Conservation (phyloP, 1,284 basidiomycete species). For the Malassezia brasiliensis region DNA sequence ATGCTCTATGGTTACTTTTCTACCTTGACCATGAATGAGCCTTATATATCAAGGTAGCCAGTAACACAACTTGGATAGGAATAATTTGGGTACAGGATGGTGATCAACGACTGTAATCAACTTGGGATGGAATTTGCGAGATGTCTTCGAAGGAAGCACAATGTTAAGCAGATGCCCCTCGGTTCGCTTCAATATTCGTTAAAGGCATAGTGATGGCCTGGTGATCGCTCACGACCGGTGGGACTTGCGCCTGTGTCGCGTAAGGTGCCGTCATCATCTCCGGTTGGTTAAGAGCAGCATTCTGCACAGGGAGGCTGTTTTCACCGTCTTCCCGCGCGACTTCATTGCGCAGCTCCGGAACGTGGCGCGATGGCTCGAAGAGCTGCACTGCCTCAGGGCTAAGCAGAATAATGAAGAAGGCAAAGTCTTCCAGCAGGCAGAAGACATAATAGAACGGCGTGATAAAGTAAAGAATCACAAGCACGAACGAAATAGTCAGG, state of each 20-base stretch:
- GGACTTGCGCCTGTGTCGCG: neutral
- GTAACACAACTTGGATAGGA: too few species aligned
- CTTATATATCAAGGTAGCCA: too few species aligned
- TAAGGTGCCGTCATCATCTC: neutral
- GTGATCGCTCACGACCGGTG: neutral
- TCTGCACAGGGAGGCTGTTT: neutral
- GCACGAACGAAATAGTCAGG: slow-evolving; percentile 8
- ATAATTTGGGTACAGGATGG: too few species aligned
- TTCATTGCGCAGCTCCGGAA: slow-evolving; percentile 5
- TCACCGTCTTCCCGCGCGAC: neutral
- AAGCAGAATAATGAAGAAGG: neutral
- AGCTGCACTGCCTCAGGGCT: slow-evolving; percentile 8
- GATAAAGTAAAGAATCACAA: slow-evolving; percentile 9
- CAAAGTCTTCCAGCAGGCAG: slow-evolving; percentile 6
- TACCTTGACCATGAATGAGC: too few species aligned
- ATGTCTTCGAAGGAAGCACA: too few species aligned
- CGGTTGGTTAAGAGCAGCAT: neutral
- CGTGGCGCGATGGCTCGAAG: slow-evolving; percentile 10
- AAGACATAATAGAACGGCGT: slow-evolving; percentile 16
- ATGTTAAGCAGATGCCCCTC: neutral
- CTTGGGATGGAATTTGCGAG: too few species aligned
- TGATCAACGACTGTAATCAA: too few species aligned
- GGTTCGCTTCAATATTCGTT: neutral
- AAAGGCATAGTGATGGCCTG: neutral
- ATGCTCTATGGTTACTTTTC: too few species aligned